Evolutionary conservation across 2,329 filamentous ascomycete species (phyloP), one percentile per base, ranked within the genome.

Genomic region (Fusarium tricinctum): DNA sequence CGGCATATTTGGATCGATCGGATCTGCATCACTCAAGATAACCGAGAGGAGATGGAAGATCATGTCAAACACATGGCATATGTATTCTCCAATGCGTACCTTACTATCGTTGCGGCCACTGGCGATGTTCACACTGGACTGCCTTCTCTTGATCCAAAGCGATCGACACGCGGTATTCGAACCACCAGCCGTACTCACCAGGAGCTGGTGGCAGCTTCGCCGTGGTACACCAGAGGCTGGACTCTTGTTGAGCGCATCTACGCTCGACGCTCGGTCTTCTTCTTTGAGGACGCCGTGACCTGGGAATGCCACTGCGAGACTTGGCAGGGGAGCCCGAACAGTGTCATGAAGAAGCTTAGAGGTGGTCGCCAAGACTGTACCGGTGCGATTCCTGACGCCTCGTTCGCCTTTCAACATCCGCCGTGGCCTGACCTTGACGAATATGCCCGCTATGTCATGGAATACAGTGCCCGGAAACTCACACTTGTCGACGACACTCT

Each of bases 281-380:
- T 83, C 66, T 83, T 83, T 51, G 78, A 81, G 30, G 79, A 83
- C 22, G 60, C 75, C 10, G 75, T 82, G 14, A 81, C 80, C 3
- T 83, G 81, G 81, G 79, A 83, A 60, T 83, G 81, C 50, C 81
- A 83, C 66, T 83, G 81, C 72, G 78, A 82, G 33, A 70, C 78
- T 6, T 83, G 81, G 79, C 78, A 82, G 53, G 77, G 78, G 15
- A 76, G 60, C 55, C 63, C 78, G 5, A 72, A 72, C 19, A 74
- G 72, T 39, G 60, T 78, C 17, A 73, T 77, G 58, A 78, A 77
- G 63, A 70, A 75, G 30, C 58, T 78, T 5, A 73, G 76, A 8
- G 75, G 78, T 6, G 75, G 72, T 19, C 75, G 73, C 9, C 72
- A 76, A 33, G 74, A 74, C 14, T 82, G 81, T 55, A 69, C 61